phyloP scores from a whole-genome alignment of 805 yeast genomes.

The Candida tibetensis region DNA sequence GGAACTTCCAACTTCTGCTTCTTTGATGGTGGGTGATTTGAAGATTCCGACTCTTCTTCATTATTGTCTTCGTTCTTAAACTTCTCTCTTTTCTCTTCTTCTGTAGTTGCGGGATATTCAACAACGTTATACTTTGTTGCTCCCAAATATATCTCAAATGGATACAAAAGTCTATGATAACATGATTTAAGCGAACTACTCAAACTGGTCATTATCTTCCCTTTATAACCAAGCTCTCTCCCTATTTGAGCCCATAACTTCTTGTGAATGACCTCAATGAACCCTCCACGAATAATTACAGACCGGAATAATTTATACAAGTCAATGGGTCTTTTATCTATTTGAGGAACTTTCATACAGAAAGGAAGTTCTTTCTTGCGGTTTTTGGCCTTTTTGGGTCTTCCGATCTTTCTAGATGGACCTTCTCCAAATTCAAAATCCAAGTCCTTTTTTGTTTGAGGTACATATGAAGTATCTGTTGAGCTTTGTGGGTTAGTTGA shows the following conservation, averaged over 20 bases:
- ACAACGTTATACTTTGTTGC: conserved; percentile 4
- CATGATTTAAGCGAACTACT: conserved; percentile 64
- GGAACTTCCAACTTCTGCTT: conserved; percentile 22
- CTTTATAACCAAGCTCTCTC: conserved; percentile 73
- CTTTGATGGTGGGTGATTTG: background rate
- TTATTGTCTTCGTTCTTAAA: background rate
- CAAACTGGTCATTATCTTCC: conserved; percentile 66
- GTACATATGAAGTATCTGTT: background rate
- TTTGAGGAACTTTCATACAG: conserved; percentile 54
- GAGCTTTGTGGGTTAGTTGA: background rate
- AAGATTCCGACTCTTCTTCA: background rate
- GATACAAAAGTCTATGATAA: conserved; percentile 44
- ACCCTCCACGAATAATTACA: conserved; percentile 68
- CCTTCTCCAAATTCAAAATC: background rate
- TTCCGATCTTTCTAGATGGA: background rate
- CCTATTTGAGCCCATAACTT: conserved; percentile 85
- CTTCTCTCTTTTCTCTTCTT: background rate
- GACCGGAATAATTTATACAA: conserved; percentile 55
- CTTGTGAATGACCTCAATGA: conserved; percentile 54
- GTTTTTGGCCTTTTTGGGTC: background rate
- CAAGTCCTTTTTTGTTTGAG: background rate
- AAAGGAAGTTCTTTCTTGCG: conserved; percentile 19
- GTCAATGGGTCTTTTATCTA: conserved; percentile 66
- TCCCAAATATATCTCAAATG: conserved; percentile 25
- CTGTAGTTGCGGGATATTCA: background rate